phyloP scores from a whole-genome alignment of 495 filamentous ascomycete species.

The Xylaria longipes region DNA sequence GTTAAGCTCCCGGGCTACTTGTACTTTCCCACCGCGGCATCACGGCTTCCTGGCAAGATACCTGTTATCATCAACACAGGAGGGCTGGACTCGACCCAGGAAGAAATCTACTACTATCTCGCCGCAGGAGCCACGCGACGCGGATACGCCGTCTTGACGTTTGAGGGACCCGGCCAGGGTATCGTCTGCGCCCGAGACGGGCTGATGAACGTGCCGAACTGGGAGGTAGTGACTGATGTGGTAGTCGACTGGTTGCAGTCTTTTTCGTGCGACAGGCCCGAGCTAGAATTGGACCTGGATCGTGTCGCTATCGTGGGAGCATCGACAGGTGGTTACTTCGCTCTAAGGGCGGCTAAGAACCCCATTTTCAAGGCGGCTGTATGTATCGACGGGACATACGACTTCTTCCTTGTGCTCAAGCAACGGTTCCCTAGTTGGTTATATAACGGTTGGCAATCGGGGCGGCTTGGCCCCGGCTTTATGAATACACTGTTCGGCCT shows the following conservation, averaged over 20 bases:
- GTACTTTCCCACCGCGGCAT: constrained; percentile 43
- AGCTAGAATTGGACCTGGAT: constrained; percentile 51
- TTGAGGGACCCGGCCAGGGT: constrained; percentile 60
- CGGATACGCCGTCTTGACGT: constrained; percentile 56
- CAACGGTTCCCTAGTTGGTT: no score
- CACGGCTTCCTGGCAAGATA: not conserved
- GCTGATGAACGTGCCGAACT: constrained; percentile 45
- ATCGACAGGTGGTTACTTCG: constrained; percentile 54
- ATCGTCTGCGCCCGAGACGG: constrained; percentile 41
- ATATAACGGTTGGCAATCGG: no score
- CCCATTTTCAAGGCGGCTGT: no score
- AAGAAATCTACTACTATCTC: constrained; percentile 54
- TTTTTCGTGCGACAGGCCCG: constrained; percentile 34
- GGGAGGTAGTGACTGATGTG: constrained; percentile 33
- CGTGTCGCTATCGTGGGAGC: constrained; percentile 48
- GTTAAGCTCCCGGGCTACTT: constrained; percentile 48
- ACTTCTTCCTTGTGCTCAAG: no score
- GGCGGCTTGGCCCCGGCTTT: no score
- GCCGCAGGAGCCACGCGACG: constrained; percentile 29
- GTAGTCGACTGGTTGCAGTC: constrained; percentile 45
- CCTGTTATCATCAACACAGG: constrained; percentile 49
- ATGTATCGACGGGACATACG: no score
- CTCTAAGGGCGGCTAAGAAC: no score
- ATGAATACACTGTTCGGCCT: no score
- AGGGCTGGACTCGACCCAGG: constrained; percentile 52